Evolutionary conservation across 2,329 filamentous ascomycete genomes (phyloP).

Genomic region (Pseudonectria buxi): DNA sequence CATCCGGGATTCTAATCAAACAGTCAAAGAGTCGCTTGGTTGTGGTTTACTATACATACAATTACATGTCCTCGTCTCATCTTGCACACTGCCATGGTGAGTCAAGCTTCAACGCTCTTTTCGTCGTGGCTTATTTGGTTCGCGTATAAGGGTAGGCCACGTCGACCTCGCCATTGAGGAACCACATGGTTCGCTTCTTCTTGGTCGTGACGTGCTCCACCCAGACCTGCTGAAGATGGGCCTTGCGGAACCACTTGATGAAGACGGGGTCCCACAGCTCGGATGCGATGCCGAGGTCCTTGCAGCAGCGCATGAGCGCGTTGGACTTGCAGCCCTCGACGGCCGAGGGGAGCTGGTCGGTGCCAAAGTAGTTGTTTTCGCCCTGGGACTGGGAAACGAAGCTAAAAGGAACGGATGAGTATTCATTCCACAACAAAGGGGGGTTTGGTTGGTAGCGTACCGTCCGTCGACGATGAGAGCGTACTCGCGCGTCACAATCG

Average conservation of each 20-base stretch:
- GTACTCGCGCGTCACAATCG: constrained; percentile 81
- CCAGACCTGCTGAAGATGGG: constrained; percentile 72
- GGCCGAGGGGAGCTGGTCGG: constrained; percentile 85
- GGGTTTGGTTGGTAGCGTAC: constrained; percentile 41
- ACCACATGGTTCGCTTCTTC: constrained; percentile 82
- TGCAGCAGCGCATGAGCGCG: constrained; percentile 95
- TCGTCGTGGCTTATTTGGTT: constrained; percentile 9
- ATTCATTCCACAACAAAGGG: not conserved
- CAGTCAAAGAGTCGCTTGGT: no score
- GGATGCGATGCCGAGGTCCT: constrained; percentile 88
- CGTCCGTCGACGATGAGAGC: constrained; percentile 81
- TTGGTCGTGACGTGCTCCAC: constrained; percentile 83
- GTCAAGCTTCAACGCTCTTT: no score
- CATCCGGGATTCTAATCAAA: no score
- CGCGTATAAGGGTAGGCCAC: constrained; percentile 56
- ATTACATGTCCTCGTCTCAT: no score
- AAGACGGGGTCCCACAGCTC: constrained; percentile 96
- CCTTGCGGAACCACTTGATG: constrained; percentile 73
- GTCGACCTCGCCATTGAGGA: constrained; percentile 70
- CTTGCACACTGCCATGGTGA: constrained; percentile 8
- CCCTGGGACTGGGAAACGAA: constrained; percentile 88
- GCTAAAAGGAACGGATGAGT: constrained; percentile 37
- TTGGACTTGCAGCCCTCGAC: constrained; percentile 98
- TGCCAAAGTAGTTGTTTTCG: constrained; percentile 87
- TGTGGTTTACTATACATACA: no score